Conservation (phyloP, 495 filamentous ascomycete species). For the Cairneyella variabilis region DNA sequence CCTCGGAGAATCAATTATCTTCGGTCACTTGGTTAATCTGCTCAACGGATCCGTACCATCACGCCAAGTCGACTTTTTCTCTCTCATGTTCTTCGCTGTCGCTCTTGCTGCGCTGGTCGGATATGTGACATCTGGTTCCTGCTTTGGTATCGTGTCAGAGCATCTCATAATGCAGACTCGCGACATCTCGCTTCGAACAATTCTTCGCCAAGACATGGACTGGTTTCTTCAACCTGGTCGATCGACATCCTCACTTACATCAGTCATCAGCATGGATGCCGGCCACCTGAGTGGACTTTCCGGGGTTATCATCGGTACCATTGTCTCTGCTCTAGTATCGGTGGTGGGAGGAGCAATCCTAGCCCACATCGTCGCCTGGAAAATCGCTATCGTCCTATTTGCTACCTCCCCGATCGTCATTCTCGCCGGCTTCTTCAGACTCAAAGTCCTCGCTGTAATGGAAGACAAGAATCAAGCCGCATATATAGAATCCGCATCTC, state of each 20-base stretch:
- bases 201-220: constrained; percentile 50
- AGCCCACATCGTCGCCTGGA: constrained; percentile 58
- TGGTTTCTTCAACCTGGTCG: constrained; percentile 51
- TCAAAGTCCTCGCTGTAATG: constrained; percentile 46
- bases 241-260: constrained; percentile 41
- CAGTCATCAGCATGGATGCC: constrained; percentile 48
- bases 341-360: constrained; percentile 48
- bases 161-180: constrained; percentile 47
- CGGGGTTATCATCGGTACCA: constrained; percentile 35
- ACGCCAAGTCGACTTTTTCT: constrained; percentile 40
- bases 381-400: constrained; percentile 52
- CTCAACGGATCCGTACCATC: constrained; percentile 30
- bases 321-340: constrained; percentile 37
- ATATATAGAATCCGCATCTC: constrained; percentile 48
- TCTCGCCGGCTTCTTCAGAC: constrained; percentile 46
- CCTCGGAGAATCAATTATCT: constrained; percentile 49
- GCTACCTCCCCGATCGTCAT: constrained; percentile 48
- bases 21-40: constrained; percentile 42
- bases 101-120: constrained; percentile 50
- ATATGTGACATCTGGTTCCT: constrained; percentile 45
- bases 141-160: constrained; percentile 50
- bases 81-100: constrained; percentile 53
- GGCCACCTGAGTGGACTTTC: constrained; percentile 43
- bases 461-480: constrained; percentile 55
- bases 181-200: constrained; percentile 45